Percentiles rank a stretch among this genome's conserved stretches.
Evolutionary conservation across 202 grass and related monocot genomes (phyloP).

Genomic region (Setaria viridis): DNA sequence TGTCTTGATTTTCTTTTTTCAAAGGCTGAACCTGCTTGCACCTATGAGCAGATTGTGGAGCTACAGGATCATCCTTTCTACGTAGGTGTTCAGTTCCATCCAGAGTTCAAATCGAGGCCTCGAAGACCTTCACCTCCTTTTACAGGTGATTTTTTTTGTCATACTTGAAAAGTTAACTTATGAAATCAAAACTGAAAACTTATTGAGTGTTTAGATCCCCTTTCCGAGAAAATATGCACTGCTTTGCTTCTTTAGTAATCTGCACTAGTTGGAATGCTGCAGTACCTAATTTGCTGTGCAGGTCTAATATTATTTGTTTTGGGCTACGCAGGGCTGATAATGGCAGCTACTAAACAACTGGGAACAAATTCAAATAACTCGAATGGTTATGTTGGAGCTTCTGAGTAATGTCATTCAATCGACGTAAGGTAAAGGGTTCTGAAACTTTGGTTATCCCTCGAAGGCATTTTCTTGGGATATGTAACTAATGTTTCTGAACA

Average conservation of each 20-base stretch:
- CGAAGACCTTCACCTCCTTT: conserved; percentile 89
- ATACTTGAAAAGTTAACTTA: conserved; percentile 19
- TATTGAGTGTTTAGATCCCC: neutral
- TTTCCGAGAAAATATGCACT: neutral
- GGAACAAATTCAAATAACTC: conserved; percentile 44
- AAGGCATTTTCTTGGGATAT: neutral
- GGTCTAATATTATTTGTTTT: conserved; percentile 63
- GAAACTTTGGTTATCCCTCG: neutral
- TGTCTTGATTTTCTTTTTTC: conserved; percentile 18
- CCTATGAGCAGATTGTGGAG: conserved; percentile 72
- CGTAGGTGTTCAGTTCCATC: conserved; percentile 93
- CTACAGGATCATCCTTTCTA: conserved; percentile 85
- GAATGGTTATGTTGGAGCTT: conserved; percentile 49
- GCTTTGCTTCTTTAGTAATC: neutral
- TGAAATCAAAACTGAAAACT: neutral
- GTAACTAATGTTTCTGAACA: neutral
- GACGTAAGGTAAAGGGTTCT: neutral
- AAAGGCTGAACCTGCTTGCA: conserved; percentile 24
- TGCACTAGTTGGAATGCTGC: neutral
- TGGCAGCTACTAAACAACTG: conserved; percentile 78
- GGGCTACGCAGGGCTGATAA: conserved; percentile 73
- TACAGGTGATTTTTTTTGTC: conserved; percentile 56
- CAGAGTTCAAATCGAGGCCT: conserved; percentile 95
- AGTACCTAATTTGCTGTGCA: conserved; percentile 17
- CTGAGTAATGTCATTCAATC: conserved; percentile 34